These are phyloP conservation scores for Globisporangium barbulae DNA, from an alignment of 352 stramenopile genomes.

Conservation along the genomic window DNA sequence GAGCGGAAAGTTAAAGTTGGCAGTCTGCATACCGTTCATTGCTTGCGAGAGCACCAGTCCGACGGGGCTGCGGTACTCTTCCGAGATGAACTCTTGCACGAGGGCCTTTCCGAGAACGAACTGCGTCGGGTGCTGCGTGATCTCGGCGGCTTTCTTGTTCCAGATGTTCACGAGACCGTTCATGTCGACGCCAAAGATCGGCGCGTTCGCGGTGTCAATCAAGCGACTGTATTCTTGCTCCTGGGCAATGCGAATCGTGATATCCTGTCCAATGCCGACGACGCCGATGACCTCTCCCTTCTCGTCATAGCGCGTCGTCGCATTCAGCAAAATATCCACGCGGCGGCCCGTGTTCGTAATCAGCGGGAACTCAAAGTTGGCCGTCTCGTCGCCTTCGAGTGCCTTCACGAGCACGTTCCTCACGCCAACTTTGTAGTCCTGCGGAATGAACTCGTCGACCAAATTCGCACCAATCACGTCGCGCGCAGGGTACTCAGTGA, in stretches of 20 bases:
- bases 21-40: slow-evolving; percentile 63
- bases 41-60: slow-evolving; percentile 64
- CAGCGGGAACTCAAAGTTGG: slow-evolving; percentile 78
- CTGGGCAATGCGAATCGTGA: not conserved
- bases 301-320: slow-evolving; percentile 32
- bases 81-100: slow-evolving; percentile 87
- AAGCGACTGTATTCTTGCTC: not conserved
- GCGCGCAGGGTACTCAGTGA: not conserved
- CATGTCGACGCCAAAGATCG: slow-evolving; percentile 71
- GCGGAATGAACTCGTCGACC: not conserved
- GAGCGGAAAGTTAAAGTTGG: slow-evolving; percentile 84
- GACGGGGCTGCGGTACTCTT: slow-evolving; percentile 64
- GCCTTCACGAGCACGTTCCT: not conserved
- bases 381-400: not conserved
- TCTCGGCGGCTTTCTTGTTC: slow-evolving; percentile 89
- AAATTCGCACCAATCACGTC: not conserved
- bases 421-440: not conserved
- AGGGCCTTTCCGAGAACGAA: slow-evolving; percentile 89
- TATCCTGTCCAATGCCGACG: not conserved
- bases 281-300: not conserved
- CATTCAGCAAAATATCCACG: slow-evolving; percentile 88
- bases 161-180: slow-evolving; percentile 12
- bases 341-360: slow-evolving; percentile 72
- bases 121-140: slow-evolving; percentile 83
- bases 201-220: slow-evolving; percentile 73